Conservation (phyloP, 176 grass and related monocot species). For the Tillandsia fasciculata region DNA sequence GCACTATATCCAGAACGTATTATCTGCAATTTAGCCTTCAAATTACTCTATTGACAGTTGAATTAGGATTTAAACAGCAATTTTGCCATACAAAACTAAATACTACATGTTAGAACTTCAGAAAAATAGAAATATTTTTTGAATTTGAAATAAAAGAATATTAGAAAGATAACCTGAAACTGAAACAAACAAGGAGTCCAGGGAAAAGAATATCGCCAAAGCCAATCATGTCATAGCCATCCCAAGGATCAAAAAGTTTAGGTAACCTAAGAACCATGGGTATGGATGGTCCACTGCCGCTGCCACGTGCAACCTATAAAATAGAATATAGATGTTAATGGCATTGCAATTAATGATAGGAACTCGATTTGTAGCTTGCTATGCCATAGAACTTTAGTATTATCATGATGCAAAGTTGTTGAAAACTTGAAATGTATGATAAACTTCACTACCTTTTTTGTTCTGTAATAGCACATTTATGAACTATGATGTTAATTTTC, state of each 20-base stretch:
- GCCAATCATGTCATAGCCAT: slow-evolving; percentile 91
- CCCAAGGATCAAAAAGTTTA: slow-evolving; percentile 78
- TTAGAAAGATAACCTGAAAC: slow-evolving; percentile 47
- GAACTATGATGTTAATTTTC: too few relatives aligned
- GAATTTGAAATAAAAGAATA: background rate
- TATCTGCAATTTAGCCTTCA: too few relatives aligned
- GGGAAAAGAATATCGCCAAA: slow-evolving; percentile 97
- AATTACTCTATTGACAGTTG: too few relatives aligned
- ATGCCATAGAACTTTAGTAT: too few relatives aligned
- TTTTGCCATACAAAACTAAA: too few relatives aligned
- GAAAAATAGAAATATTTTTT: background rate
- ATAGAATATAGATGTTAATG: slow-evolving; percentile 14
- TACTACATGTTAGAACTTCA: background rate
- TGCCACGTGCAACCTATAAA: slow-evolving; percentile 68
- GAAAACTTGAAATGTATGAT: too few relatives aligned
- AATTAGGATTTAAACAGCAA: too few relatives aligned
- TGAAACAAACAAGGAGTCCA: slow-evolving; percentile 86
- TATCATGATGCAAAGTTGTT: too few relatives aligned
- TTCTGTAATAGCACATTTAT: too few relatives aligned
- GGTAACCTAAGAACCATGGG: slow-evolving; percentile 95
- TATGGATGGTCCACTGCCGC: slow-evolving; percentile 55
- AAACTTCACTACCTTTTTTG: too few relatives aligned
- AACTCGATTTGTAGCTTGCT: too few relatives aligned
- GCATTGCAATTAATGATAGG: background rate
- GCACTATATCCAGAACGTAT: too few relatives aligned